Evolutionary conservation across 1,139 yeast species (phyloP).

Genomic region (Protomyces lactucae-debilis): DNA sequence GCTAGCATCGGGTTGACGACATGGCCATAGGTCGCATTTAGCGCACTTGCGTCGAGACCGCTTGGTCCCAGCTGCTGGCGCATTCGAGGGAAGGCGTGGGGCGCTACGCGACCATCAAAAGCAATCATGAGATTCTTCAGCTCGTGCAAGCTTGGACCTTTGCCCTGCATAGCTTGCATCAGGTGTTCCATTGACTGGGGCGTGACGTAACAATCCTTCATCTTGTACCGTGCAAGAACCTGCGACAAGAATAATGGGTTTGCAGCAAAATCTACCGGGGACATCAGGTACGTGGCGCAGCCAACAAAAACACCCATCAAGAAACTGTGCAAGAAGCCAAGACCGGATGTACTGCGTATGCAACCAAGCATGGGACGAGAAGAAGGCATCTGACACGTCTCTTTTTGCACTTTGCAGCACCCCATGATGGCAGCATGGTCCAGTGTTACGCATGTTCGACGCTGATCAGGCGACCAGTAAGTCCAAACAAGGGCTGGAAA

Average conservation of each 20-base stretch:
- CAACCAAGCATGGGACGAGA: slow-evolving; percentile 75
- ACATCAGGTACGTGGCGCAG: slow-evolving; percentile 71
- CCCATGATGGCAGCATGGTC: slow-evolving; percentile 64
- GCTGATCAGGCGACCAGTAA: slow-evolving; percentile 68
- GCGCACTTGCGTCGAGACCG: slow-evolving; percentile 61
- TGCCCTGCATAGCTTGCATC: slow-evolving; percentile 52
- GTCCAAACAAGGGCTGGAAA: slow-evolving; percentile 57
- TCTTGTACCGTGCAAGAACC: slow-evolving; percentile 68
- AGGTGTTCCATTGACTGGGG: slow-evolving; percentile 80
- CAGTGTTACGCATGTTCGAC: slow-evolving; percentile 59
- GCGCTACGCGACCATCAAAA: slow-evolving; percentile 69
- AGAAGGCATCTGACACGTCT: slow-evolving; percentile 77
- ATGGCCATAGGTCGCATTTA: slow-evolving; percentile 75
- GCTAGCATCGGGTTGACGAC: slow-evolving; percentile 77
- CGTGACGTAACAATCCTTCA: slow-evolving; percentile 81
- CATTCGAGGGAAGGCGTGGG: slow-evolving; percentile 54
- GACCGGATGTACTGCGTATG: slow-evolving; percentile 75
- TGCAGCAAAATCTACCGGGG: slow-evolving; percentile 71
- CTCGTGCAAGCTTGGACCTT: slow-evolving; percentile 56
- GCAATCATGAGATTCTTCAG: slow-evolving; percentile 82
- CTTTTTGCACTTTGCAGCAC: slow-evolving; percentile 82
- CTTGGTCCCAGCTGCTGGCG: slow-evolving; percentile 62
- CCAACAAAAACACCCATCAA: slow-evolving; percentile 70
- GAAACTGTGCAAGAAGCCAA: slow-evolving; percentile 81
- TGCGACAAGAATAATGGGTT: slow-evolving; percentile 71